Evolutionary conservation across 2,329 filamentous ascomycete genomes (phyloP), one percentile per base, ranked within the genome.

Genomic region (Fusarium sp.): DNA sequence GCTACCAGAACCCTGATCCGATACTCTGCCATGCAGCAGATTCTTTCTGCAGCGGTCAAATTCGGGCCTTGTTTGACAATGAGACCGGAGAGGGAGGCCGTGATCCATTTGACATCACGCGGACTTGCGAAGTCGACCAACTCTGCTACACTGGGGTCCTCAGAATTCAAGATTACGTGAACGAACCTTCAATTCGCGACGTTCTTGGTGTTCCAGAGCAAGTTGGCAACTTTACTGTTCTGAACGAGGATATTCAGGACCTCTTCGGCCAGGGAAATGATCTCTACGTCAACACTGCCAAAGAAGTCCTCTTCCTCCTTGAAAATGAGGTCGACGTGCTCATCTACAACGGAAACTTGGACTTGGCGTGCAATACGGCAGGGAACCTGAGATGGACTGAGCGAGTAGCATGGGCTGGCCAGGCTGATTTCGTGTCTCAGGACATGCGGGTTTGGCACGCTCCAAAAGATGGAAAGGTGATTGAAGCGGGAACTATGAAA

Each of bases 341-440:
- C 0, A 31, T 73, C 14, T 73, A 73, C 14, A 69, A 73, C 23
- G 70, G 70, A 5, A 73, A 73, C 2, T 9, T 73, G 1, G 70
- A 73, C 8, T 61, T 73, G 0, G 70, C 70, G 0, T 73, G 70
- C 23, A 73, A 73, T 10, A 73, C 68, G 0, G 65, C 70, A 2
- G 70, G 70, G 4, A 73, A 73, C 23, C 1, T 73, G 5, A 54
- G 51, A 46, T 73, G 70, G 70, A 71, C 58, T 0, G 54, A 71
- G 29, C 46, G 54, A 0, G 44, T 71, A 42, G 31, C 58, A 0
- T 73, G 70, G 70, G 62, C 58, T 2, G 70, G 70, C 6, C 70
- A 73, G 3, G 60, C 70, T 0, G 70, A 59, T 2, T 73, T 71
- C n/a, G 70, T 69, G 14, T 49, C 70, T 1, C 70, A 69, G 16